Evolutionary conservation across 331 rosid species (phyloP).

Genomic region (Saraca asoca): DNA sequence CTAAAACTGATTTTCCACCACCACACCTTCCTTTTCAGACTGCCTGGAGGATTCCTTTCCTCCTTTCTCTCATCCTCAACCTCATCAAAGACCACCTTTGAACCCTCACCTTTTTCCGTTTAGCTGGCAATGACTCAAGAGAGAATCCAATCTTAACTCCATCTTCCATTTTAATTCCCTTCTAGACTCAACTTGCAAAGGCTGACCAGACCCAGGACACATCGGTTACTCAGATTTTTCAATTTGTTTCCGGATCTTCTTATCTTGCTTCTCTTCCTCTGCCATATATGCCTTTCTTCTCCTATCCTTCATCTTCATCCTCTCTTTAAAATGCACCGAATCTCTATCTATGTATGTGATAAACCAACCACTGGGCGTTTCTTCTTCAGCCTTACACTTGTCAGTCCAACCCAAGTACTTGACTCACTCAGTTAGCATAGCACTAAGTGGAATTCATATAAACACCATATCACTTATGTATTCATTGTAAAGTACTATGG

Average conservation of each 20-base stretch:
- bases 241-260: constrained; percentile 76
- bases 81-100: constrained; percentile 61
- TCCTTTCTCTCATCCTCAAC: constrained; percentile 51
- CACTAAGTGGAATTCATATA: constrained; percentile 87
- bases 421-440: constrained; percentile 78
- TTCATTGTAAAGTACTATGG: constrained; percentile 89
- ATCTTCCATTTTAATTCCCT: constrained; percentile 62
- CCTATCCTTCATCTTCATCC: constrained; percentile 73
- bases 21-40: constrained; percentile 44
- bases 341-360: constrained; percentile 76
- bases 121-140: constrained; percentile 57
- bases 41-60: constrained; percentile 37
- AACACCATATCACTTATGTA: constrained; percentile 70
- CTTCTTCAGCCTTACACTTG: constrained; percentile 88
- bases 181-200: constrained; percentile 36
- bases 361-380: constrained; percentile 94
- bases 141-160: constrained; percentile 78
- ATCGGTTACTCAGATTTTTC: constrained; percentile 63
- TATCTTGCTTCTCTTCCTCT: constrained; percentile 88
- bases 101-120: constrained; percentile 51
- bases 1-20: constrained; percentile 59
- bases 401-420: constrained; percentile 82
- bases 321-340: constrained; percentile 75
- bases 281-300: constrained; percentile 60
- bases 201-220: constrained; percentile 47